Conservation (phyloP, 768 basidiomycete genomes). For the Mycena capillaripes region DNA sequence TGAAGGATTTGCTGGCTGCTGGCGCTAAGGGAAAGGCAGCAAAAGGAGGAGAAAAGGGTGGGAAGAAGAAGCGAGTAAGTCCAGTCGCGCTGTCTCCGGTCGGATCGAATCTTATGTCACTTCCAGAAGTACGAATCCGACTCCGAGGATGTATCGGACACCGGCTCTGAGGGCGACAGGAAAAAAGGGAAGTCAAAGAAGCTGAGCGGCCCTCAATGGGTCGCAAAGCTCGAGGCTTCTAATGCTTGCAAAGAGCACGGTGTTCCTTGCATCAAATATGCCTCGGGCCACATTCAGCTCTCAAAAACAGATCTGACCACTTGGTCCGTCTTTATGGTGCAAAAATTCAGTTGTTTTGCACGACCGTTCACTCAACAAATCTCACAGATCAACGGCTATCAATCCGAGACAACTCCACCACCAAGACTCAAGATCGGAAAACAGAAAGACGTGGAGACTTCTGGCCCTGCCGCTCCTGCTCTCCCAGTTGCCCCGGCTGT, state of each 20-base stretch:
- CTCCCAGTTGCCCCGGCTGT: background rate
- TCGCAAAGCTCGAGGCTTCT: background rate
- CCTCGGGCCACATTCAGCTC: constrained; percentile 1
- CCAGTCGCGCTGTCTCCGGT: too few species aligned
- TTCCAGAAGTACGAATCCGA: background rate
- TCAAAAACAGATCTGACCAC: constrained; percentile 1
- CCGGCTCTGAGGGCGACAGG: background rate
- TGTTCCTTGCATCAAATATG: constrained; percentile 5
- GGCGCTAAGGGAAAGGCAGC: background rate
- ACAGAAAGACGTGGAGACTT: too few species aligned
- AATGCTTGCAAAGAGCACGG: constrained; percentile 13
- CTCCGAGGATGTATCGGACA: background rate
- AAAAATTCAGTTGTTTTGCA: too few species aligned
- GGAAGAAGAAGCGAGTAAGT: constrained; percentile 15
- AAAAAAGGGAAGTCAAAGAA: background rate
- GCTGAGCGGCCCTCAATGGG: background rate
- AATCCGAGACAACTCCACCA: background rate
- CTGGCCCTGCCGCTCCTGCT: background rate
- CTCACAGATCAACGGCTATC: constrained; percentile 1
- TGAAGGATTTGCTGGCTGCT: background rate
- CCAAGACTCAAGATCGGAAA: background rate
- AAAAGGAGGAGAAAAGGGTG: background rate
- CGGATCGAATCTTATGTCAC: background rate
- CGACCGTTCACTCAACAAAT: background rate
- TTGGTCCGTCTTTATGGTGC: constrained; percentile 8